These are phyloP conservation scores for Cucumis hystrix DNA, from an alignment of 306 rosid species.

Conservation along the genomic window DNA sequence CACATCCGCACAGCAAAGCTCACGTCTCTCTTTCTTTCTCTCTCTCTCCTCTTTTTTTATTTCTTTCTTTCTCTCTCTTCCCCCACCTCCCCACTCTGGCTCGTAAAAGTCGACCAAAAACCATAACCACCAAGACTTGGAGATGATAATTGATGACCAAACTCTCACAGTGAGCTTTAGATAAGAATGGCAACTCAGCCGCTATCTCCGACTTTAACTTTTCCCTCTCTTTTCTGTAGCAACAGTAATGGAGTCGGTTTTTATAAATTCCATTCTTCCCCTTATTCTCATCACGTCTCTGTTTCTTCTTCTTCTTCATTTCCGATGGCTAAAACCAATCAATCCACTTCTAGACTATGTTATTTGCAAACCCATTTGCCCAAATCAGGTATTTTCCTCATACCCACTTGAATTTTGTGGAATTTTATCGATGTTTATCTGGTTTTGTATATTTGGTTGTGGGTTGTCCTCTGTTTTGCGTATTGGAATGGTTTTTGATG, in stretches of 20 bases:
- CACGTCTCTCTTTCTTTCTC: neutral
- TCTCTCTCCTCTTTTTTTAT: neutral
- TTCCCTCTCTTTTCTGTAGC: slow-evolving; percentile 1
- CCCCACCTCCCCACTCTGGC: neutral
- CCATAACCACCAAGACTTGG: neutral
- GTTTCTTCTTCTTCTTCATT: slow-evolving; percentile 11
- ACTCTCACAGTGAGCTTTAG: neutral
- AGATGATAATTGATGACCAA: neutral
- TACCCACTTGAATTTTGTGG: neutral
- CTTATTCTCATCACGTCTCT: slow-evolving; percentile 21
- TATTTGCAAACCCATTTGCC: slow-evolving; percentile 22
- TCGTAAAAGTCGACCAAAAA: neutral
- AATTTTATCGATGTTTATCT: neutral
- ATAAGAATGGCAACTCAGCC: slow-evolving; percentile 49
- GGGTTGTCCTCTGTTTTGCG: slow-evolving; percentile 7
- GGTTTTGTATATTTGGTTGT: neutral
- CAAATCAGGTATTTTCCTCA: slow-evolving; percentile 34
- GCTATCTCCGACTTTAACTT: slow-evolving; percentile 25
- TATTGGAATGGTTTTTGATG: neutral
- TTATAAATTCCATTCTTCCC: slow-evolving; percentile 17
- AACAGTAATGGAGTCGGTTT: neutral
- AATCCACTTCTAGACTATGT: slow-evolving; percentile 20
- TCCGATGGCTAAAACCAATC: slow-evolving; percentile 7
- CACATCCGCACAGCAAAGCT: neutral
- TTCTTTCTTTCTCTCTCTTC: neutral